Evolutionary conservation across 208 protist genomes (phyloP).

Genomic region (Hexamita inflata): DNA sequence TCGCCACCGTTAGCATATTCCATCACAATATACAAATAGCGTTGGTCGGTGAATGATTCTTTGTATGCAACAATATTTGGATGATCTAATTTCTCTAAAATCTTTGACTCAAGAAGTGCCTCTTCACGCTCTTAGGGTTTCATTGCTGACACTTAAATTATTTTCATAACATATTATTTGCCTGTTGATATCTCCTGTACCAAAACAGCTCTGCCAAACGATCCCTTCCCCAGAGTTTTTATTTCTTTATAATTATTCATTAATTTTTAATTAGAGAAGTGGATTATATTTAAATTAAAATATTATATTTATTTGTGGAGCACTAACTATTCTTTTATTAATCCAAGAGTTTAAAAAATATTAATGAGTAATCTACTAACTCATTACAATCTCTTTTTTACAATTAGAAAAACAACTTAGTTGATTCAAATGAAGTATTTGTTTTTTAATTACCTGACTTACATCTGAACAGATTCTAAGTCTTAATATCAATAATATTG

Average conservation of each 20-base stretch:
- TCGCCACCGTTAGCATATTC: slow-evolving; percentile 37
- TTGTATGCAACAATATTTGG: slow-evolving; percentile 33
- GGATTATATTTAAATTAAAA: no score
- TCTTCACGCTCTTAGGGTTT: slow-evolving; percentile 25
- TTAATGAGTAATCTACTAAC: no score
- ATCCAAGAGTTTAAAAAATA: no score
- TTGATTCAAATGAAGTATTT: no score
- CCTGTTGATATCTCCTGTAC: not conserved
- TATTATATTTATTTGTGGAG: no score
- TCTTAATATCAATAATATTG: no score
- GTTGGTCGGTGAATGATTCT: slow-evolving; percentile 26
- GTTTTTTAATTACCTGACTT: no score
- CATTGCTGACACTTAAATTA: slow-evolving; percentile 17
- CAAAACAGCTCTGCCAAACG: slow-evolving; percentile 24
- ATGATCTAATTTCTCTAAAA: slow-evolving; percentile 32
- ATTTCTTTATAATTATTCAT: slow-evolving; percentile 25
- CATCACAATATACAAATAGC: slow-evolving; percentile 38
- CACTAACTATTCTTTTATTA: no score
- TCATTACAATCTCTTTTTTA: no score
- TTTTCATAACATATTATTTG: slow-evolving; percentile 28
- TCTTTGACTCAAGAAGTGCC: slow-evolving; percentile 16
- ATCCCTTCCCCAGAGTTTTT: slow-evolving; percentile 21
- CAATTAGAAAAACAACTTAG: no score
- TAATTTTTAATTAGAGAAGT: not conserved
- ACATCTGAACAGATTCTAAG: no score